These are phyloP conservation scores for Syncephalastrum contaminatum DNA, from an alignment of 371 early-diverging fungal species.

Conservation along the genomic window DNA sequence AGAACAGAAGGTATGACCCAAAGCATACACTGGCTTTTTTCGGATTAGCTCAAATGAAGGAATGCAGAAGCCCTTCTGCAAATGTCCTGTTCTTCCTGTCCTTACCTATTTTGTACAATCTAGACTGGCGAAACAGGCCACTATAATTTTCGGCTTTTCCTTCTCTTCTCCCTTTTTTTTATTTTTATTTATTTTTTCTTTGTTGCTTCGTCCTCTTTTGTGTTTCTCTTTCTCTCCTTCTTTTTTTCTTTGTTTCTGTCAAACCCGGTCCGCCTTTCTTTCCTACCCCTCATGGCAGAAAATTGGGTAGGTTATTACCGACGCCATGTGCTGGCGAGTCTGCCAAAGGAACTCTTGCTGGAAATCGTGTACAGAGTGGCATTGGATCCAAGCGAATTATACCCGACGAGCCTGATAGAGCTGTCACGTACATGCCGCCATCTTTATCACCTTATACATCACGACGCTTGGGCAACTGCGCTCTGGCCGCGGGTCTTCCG, in stretches of 20 bases:
- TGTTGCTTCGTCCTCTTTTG: constrained; percentile 6
- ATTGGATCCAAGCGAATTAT: constrained; percentile 10
- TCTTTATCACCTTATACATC: constrained; percentile 34
- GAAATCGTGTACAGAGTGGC: constrained; percentile 34
- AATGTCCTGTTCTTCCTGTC: no score
- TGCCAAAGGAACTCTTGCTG: constrained; percentile 41
- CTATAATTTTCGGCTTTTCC: no score
- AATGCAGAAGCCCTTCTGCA: no score
- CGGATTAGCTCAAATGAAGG: no score
- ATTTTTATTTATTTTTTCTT: constrained; percentile 10
- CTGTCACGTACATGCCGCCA: constrained; percentile 36
- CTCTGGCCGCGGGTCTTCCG: constrained; percentile 42
- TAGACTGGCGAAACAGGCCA: no score
- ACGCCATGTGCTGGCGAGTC: constrained; percentile 18
- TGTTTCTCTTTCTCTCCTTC: constrained; percentile 1
- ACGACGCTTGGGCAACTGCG: constrained; percentile 27
- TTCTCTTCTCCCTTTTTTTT: constrained; percentile 2
- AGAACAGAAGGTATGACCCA: no score
- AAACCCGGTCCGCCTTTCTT: background rate
- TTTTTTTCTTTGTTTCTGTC: constrained; percentile 2
- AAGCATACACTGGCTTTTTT: no score
- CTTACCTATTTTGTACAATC: no score
- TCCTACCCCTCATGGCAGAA: constrained; percentile 7
- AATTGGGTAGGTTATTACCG: background rate
- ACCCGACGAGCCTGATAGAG: constrained; percentile 33